Percentiles rank a stretch among this genome's conserved stretches.
Conservation (phyloP, 345 rosid species). For the Citrus trifoliata region DNA sequence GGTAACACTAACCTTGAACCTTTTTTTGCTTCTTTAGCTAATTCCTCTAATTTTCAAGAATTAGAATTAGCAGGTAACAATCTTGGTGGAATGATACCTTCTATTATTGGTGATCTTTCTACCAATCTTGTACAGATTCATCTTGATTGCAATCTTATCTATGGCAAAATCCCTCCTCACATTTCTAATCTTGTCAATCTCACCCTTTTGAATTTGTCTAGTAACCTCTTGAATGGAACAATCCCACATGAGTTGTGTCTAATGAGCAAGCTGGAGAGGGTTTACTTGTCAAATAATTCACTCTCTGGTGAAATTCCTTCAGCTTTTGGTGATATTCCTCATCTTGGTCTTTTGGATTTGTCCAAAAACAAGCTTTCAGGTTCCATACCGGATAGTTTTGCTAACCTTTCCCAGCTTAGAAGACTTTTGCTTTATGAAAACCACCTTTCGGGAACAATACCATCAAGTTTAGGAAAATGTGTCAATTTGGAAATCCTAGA, state of each 20-base stretch:
- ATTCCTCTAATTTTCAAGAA: conserved; percentile 58
- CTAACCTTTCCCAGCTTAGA: conserved; percentile 72
- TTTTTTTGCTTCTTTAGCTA: conserved; percentile 62
- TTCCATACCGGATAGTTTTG: conserved; percentile 71
- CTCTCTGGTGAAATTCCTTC: conserved; percentile 73
- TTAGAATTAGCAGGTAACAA: conserved; percentile 77
- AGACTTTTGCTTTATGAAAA: conserved; percentile 58
- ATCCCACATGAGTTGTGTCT: conserved; percentile 65
- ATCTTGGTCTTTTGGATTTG: conserved; percentile 78
- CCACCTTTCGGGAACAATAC: conserved; percentile 68
- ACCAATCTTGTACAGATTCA: conserved; percentile 59
- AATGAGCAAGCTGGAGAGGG: conserved; percentile 69
- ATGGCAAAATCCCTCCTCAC: conserved; percentile 71
- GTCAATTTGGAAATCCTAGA: conserved; percentile 81
- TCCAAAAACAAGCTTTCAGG: conserved; percentile 84
- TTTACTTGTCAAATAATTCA: conserved; percentile 68
- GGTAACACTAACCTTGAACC: conserved; percentile 76
- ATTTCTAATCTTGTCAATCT: conserved; percentile 72
- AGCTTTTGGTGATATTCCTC: conserved; percentile 65
- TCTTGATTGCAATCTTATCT: conserved; percentile 67
- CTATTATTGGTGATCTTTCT: conserved; percentile 62
- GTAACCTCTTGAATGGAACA: conserved; percentile 70
- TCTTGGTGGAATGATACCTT: conserved; percentile 65
- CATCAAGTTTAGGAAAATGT: conserved; percentile 66
- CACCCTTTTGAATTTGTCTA: conserved; percentile 75